Evolutionary conservation across 495 filamentous ascomycete species (phyloP), one percentile per base, ranked within the genome.

Genomic region (Extremus antarcticus): DNA sequence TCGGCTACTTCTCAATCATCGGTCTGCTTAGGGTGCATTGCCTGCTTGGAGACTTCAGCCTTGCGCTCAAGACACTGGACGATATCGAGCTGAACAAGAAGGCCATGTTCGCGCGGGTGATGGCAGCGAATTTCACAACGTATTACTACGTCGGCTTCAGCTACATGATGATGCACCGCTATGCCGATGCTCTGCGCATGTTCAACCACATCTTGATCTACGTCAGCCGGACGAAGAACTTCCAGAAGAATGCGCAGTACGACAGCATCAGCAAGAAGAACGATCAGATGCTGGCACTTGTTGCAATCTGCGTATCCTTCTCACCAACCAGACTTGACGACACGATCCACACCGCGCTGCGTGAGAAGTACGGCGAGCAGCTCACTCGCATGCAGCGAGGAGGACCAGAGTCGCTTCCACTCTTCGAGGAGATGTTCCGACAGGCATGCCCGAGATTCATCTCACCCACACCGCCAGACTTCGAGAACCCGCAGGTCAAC

Each of bases 121-220:
- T 97, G 92, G 94, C 92, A 49, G 92, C 92, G 52, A 94, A 98
- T 74, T 97, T 98, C 77, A 96, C 91, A 49, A 98, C 92, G 56
- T 98, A 98, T 80, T 98, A 98, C 82, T 98, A 97, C 69, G 91
- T 97, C 60, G 92, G 92, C 53, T 97, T 98, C 82, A 94, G 88
- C 63, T 98, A 98, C 82, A 97, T 98, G 92, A 98, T 98, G 92
- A 90, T 96, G 87, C 89, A 91, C 71, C 87, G 92, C 67, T 98
- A 98, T 67, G 88, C 87, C 73, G 92, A 98, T 68, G 92, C 92
- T 70, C 95, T 97, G 73, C 88, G 91, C 77, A 91, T 94, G 84
- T 98, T 98, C 83, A 90, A 86, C 77, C 92, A 98, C 78, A 98
- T 98, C 72, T 80, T 98, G 68, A 86, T 98, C 73, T 98, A 98